Conservation (phyloP, 768 basidiomycete genomes). For the Russula compacta region DNA sequence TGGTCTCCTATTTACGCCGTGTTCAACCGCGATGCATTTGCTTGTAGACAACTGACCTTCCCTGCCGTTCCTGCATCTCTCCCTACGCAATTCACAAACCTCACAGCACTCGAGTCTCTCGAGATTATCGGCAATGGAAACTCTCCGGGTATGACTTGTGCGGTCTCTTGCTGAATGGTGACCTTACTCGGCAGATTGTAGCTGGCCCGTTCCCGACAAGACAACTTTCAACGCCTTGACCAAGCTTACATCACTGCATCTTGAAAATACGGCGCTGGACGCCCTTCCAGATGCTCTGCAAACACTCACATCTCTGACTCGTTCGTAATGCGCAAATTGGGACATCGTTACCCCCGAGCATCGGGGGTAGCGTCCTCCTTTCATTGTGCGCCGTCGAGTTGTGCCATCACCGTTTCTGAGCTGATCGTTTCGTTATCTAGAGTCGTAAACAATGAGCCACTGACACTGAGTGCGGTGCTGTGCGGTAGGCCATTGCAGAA, state of each 20-base stretch:
- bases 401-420: background rate
- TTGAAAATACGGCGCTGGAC: conserved; percentile 34
- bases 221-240: conserved; percentile 32
- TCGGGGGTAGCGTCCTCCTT: conserved; percentile 29
- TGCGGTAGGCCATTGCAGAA: conserved; percentile 10
- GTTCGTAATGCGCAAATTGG: conserved; percentile 36
- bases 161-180: background rate
- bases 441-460: conserved; percentile 14
- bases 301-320: conserved; percentile 30
- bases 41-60: conserved; percentile 32
- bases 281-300: conserved; percentile 30
- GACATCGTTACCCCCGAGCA: conserved; percentile 29
- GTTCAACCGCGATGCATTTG: background rate
- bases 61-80: conserved; percentile 40
- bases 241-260: conserved; percentile 31
- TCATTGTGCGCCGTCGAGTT: conserved; percentile 29
- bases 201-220: conserved; percentile 36
- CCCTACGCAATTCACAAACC: conserved; percentile 33
- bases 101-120: conserved; percentile 33
- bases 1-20: background rate
- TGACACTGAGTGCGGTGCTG: conserved; percentile 12
- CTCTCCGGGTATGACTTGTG: conserved; percentile 31
- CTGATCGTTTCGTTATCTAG: conserved; percentile 4
- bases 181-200: conserved; percentile 17
- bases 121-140: conserved; percentile 34